phyloP scores from a whole-genome alignment of 2,329 filamentous ascomycete genomes.

The Epichloe gansuensis region DNA sequence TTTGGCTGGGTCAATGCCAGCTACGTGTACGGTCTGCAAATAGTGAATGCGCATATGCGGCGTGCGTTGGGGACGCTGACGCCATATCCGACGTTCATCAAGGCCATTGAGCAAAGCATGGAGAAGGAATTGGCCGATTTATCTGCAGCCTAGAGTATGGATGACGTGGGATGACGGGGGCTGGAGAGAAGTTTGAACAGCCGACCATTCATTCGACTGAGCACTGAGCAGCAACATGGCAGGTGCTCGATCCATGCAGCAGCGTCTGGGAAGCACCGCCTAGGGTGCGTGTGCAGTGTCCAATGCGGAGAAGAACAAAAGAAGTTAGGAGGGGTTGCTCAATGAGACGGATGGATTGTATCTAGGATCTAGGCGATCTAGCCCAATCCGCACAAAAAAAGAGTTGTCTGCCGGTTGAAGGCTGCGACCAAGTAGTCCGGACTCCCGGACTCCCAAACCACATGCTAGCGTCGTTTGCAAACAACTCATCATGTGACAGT shows the following conservation, averaged over 20 bases:
- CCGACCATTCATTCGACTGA: background rate
- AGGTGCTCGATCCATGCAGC: background rate
- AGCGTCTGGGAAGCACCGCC: background rate
- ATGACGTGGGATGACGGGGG: no score
- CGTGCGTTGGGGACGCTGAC: slow-evolving; percentile 81
- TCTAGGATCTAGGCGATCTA: no score
- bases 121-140: slow-evolving; percentile 40
- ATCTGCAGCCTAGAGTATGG: background rate
- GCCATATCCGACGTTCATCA: slow-evolving; percentile 70
- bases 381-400: no score
- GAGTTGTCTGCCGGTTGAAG: no score
- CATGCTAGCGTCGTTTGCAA: no score
- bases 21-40: slow-evolving; percentile 84
- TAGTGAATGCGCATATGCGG: slow-evolving; percentile 79
- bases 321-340: no score
- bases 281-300: background rate
- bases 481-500: no score
- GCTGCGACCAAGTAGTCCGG: no score
- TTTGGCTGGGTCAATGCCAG: slow-evolving; percentile 99
- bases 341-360: no score
- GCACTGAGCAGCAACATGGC: background rate
- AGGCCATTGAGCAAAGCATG: slow-evolving; percentile 46
- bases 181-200: no score
- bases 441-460: no score
- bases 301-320: no score